phyloP scores from a whole-genome alignment of 805 yeast genomes.

The Cyberlindnera meyerae region DNA sequence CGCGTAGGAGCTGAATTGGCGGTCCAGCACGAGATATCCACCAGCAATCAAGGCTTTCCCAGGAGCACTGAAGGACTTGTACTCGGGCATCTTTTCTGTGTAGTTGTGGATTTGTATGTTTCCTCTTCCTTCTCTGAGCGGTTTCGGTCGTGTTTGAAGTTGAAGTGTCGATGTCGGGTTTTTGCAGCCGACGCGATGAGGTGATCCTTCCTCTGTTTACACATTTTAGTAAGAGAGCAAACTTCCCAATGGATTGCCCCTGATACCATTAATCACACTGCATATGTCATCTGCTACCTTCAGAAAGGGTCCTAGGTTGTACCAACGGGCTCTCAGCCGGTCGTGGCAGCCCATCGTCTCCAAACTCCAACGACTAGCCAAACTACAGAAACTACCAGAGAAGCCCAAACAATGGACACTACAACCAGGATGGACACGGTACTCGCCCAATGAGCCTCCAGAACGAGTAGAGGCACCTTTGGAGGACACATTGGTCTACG shows the following conservation, averaged over 20 bases:
- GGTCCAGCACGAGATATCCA: constrained; percentile 87
- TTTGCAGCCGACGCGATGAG: too few relatives aligned
- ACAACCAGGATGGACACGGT: constrained; percentile 11
- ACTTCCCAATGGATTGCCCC: too few relatives aligned
- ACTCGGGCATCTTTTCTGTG: background rate
- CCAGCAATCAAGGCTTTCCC: constrained; percentile 95
- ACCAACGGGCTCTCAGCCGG: background rate
- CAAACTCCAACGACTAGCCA: background rate
- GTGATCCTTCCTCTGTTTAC: too few relatives aligned
- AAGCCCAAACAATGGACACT: constrained; percentile 4
- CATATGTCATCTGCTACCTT: too few relatives aligned
- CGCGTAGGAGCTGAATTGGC: constrained; percentile 67
- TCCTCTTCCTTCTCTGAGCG: too few relatives aligned
- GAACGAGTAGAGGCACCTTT: constrained; percentile 5
- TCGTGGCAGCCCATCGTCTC: constrained; percentile 3
- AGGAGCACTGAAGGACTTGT: constrained; percentile 68
- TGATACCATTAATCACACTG: too few relatives aligned
- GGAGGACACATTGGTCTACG: constrained; percentile 7
- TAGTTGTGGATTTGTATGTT: too few relatives aligned
- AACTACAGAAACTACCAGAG: constrained; percentile 1
- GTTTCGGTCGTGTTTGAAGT: too few relatives aligned
- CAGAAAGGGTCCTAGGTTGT: background rate
- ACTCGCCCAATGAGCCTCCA: constrained; percentile 1
- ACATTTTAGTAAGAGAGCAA: too few relatives aligned
- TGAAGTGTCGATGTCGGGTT: too few relatives aligned